Base-by-base conservation (phyloP, 495 filamentous ascomycete species). In the Daldinia loculata region DNA sequence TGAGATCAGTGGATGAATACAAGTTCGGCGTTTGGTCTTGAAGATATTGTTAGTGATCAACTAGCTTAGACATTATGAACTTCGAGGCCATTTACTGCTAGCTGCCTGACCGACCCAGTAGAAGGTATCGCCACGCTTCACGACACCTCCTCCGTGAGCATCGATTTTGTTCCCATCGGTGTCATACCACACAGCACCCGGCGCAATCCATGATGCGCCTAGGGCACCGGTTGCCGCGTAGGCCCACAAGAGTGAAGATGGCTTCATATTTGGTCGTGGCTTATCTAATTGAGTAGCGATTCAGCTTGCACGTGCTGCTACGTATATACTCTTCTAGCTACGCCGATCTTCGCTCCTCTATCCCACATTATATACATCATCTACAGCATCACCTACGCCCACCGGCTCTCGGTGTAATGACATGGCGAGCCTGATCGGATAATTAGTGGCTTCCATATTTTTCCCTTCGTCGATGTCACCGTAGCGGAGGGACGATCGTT, bases 81-180 rank as follows among this genome's bases (percentile, higher is more conserved):
- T 12, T 48, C 29, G 32, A 32, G 52, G 29, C 39, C 19, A 70
- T 74, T 52, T 76, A 83, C 81, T 80, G 69, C 66, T 76, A 19
- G 77, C 78, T n/a, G 72, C 76, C 7, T 83, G 79, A 11, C 82
- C 82, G 34, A 83, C 52, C 81, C 82, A 84, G 56, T 79, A 79
- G 59, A 76, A 79, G 17, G 76, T 78, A 48, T 75, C 74, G 30
- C 69, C 74, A 15, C 74, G 61, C 62, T 80, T 74, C n/a, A 81
- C 59, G 27, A 83, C 75, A 61, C 75, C 76, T 22, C 81, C 80
- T 15, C 80, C 81, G 59, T 83, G 81, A 11, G 80, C 80, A 62
- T 83, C 80, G 62, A 83, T 83, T 58, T 79, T 81, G 24, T 77
- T 77, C 34, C 74, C 75, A 36, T 71, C 61, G 14, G 78, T 83